phyloP scores from a whole-genome alignment of 2,329 filamentous ascomycete species.

The Curvularia sp. region DNA sequence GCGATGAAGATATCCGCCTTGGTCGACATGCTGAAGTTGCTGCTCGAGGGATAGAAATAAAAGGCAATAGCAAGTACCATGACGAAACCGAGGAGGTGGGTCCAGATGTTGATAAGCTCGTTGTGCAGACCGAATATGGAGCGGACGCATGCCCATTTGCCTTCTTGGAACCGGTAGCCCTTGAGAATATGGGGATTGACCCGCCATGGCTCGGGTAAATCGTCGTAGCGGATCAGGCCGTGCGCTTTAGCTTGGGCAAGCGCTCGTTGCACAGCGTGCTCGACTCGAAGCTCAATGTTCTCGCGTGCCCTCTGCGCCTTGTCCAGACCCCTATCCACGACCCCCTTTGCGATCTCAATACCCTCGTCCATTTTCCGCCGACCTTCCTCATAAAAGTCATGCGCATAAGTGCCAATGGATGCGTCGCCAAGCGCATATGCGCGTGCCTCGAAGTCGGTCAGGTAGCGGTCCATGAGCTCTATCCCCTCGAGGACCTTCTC shows the following conservation, averaged over 20 bases:
- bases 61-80: constrained; percentile 88
- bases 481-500: constrained; percentile 91
- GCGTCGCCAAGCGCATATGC: constrained; percentile 81
- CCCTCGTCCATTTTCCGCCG: constrained; percentile 82
- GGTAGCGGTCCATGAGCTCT: constrained; percentile 81
- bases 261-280: constrained; percentile 83
- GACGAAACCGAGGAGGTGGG: constrained; percentile 86
- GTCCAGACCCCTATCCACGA: constrained; percentile 81
- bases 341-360: constrained; percentile 74
- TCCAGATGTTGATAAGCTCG: constrained; percentile 98
- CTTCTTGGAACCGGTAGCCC: constrained; percentile 93
- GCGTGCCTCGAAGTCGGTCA: constrained; percentile 83
- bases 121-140: constrained; percentile 88
- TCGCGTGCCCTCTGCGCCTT: constrained; percentile 83
- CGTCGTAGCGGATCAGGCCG: constrained; percentile 85
- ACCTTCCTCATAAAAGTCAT: constrained; percentile 76
- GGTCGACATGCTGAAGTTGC: constrained; percentile 84
- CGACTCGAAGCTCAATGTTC: constrained; percentile 64
- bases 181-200: constrained; percentile 91
- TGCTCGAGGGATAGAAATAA: constrained; percentile 90
- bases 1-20: constrained; percentile 90
- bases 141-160: constrained; percentile 84
- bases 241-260: constrained; percentile 76
- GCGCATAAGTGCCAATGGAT: constrained; percentile 75
- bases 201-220: constrained; percentile 89